Base-by-base conservation (phyloP, 768 basidiomycete genomes). In the Hygrophorus pudorinus region DNA sequence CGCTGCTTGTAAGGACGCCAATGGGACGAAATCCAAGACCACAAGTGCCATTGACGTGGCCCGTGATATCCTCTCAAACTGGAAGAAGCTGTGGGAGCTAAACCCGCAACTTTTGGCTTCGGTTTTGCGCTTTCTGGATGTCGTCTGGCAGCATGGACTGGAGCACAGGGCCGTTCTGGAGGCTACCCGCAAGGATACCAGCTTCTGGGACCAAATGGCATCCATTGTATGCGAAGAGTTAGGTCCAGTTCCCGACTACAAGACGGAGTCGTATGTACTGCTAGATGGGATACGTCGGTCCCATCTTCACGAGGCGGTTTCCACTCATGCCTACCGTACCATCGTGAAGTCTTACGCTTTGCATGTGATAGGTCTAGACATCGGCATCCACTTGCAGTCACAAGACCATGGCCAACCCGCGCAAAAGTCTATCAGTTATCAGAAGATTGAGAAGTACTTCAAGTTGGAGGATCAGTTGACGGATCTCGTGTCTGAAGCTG, bases 141-240 rank as follows among this genome's bases (percentile, higher is more conserved):
- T 79, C 18, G 77, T 85, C 13, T 86, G 87, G 89, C 75, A 85
- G 58, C 83, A 88, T 53, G 79, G 78, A 21, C 65, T 80, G 50
- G 82, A 92, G 55, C 83, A 90, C 57, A 78, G 74, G 44, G 50
- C 65, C 0, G 62, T 74, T 1, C 66, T 92, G 32, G 73, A 78
- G 6, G 52, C 65, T 5, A 59, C 81, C 5, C 75, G 81, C 13
- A 61, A 70, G 9, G 74, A 83, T 53, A 57, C 67, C 0, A 67
- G 62, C 10, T 81, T 92, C 49, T 94, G 88, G 88, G 67, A 70
- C 24, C 70, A 71, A n/a, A 63, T 93, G 13, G 71, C 74, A 1
- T 70, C 65, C 6, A 70, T 92, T 27, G 71, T 78, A 2, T 73
- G 69, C 35, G 70, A 79, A 41, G 84, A 89, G 52, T 63, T 92